Evolutionary conservation across 2,329 filamentous ascomycete species (phyloP), one percentile per base, ranked within the genome.

Genomic region (Endoconidiophora polonica): DNA sequence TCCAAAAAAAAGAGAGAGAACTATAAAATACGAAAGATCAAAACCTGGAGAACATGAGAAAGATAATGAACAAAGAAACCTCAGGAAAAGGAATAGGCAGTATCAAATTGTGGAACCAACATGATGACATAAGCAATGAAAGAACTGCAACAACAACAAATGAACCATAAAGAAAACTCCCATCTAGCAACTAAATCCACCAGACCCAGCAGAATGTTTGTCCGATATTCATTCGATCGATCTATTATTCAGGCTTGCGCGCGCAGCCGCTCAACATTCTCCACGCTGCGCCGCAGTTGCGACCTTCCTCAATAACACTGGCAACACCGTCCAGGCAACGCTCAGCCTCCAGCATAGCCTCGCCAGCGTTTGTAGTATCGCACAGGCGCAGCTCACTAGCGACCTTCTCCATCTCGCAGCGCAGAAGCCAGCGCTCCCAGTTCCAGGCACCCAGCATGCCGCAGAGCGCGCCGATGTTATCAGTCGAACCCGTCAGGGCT

Each of bases 371-470:
- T 26, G 72, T 70, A 3, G 66, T 75, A 57, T 77, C 72, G 3
- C 65, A 66, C 22, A 77, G 68, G 9, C 74, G 64, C 54, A 73
- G 63, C 60, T 86, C 80, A 23, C 84, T 83, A 60, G 86, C 70
- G 3, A 71, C 70, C 63, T 75, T 91, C 69, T 95, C 88, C 66
- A 81, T 76, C 67, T 91, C 84, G 59, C 90, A 74, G 60, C 86
- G 85, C 57, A 95, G 68, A 63, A 96, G 75, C 91, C 91, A 98
- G 62, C 86, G 83, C 73, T 98, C 91, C 90, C 88, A 98, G 62
- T 81, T 80, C 80, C 87, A 91, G 23, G 83, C 81, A 3, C 86
- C 91, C 1, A 90, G 77, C 39, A 96, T 67, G 18, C 88, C 88
- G 10, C 84, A 83, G 56, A 94, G 70, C 57, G 76, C 79, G 1